These are phyloP conservation scores for Nowakowskiella sp. DNA, from an alignment of 192 early-diverging fungal genomes.

Conservation along the genomic window DNA sequence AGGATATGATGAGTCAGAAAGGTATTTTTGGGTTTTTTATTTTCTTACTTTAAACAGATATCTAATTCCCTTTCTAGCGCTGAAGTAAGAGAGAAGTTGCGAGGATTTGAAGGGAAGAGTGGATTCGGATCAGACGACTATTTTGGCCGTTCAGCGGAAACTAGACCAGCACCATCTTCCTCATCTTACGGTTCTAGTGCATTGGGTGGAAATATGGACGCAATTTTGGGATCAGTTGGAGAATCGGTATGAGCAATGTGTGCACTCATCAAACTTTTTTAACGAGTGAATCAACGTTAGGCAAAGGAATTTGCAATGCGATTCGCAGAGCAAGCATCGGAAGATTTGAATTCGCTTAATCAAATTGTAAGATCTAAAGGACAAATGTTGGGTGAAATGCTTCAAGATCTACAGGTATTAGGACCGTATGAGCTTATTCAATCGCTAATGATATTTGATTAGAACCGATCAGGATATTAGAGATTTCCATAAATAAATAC, in stretches of 20 bases:
- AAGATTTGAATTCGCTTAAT: constrained; percentile 36
- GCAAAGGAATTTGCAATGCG: constrained; percentile 43
- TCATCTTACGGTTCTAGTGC: background rate
- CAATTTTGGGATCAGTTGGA: constrained; percentile 19
- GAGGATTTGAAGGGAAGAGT: constrained; percentile 40
- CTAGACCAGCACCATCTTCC: background rate
- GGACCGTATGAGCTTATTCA: too few species aligned
- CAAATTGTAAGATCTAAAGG: constrained; percentile 34
- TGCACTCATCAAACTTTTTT: background rate
- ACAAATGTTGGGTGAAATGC: constrained; percentile 34
- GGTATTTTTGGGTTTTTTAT: constrained; percentile 26
- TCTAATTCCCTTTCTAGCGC: constrained; percentile 20
- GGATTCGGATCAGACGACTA: constrained; percentile 53
- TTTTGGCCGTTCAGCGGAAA: constrained; percentile 34
- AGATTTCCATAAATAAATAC: too few species aligned
- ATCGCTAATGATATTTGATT: too few species aligned
- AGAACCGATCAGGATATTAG: too few species aligned
- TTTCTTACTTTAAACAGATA: constrained; percentile 6
- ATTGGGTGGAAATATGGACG: constrained; percentile 9
- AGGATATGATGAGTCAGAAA: constrained; percentile 47
- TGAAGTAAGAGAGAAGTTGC: constrained; percentile 37
- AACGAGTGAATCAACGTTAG: constrained; percentile 2
- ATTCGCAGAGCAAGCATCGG: constrained; percentile 46
- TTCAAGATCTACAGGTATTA: constrained; percentile 47
- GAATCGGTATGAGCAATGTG: too few species aligned